These are phyloP conservation scores for Pleurotus citrinopileatus DNA, from an alignment of 768 basidiomycete species.

Conservation along the genomic window DNA sequence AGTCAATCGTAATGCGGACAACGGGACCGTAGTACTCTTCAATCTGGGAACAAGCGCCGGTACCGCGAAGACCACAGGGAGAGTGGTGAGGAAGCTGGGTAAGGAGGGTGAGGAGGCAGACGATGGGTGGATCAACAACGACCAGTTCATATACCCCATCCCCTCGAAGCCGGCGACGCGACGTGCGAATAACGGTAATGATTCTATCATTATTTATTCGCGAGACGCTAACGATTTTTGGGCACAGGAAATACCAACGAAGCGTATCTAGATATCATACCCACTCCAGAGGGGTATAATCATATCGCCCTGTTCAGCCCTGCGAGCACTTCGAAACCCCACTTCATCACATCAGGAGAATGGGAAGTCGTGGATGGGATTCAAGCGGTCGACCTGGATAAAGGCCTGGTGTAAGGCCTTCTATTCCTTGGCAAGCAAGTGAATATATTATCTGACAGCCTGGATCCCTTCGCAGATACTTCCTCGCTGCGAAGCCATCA, in stretches of 20 bases:
- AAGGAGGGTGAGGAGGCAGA: conserved; percentile 84
- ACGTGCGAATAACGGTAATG: conserved; percentile 3
- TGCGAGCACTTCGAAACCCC: conserved; percentile 62
- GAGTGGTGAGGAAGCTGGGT: conserved; percentile 75
- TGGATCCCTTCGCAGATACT: conserved; percentile 66
- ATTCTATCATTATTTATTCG: background rate
- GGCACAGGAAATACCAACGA: conserved; percentile 22
- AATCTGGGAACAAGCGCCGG: conserved; percentile 35
- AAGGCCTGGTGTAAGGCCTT: conserved; percentile 66
- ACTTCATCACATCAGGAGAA: conserved; percentile 80
- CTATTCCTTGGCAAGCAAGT: conserved; percentile 12
- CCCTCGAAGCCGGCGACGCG: background rate
- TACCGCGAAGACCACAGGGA: conserved; percentile 33
- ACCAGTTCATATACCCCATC: conserved; percentile 5
- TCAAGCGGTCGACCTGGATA: conserved; percentile 63
- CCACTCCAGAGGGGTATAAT: conserved; percentile 77
- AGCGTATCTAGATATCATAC: conserved; percentile 91
- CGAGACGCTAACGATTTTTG: background rate
- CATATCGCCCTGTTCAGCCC: conserved; percentile 93
- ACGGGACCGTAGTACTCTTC: conserved; percentile 80
- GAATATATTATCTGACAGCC: conserved; percentile 15
- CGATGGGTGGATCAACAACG: conserved; percentile 88
- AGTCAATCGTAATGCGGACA: conserved; percentile 78
- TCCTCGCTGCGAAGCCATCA: conserved; percentile 79
- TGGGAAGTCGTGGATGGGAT: conserved; percentile 89